These are phyloP conservation scores for Gossypium rotundifolium DNA, from an alignment of 345 rosid genomes.

Conservation along the genomic window DNA sequence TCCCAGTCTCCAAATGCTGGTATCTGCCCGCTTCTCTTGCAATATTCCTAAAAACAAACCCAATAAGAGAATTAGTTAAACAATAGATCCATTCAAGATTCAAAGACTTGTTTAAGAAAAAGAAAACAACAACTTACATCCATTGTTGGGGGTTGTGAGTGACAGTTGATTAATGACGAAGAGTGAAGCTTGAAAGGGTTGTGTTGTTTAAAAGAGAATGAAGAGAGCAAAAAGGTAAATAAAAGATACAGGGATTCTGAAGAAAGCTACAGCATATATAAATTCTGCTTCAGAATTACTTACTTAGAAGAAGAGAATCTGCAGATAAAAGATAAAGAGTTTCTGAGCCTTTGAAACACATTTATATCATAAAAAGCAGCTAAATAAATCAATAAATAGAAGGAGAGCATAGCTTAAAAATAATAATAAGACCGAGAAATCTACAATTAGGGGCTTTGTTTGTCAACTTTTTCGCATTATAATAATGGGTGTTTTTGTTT, in stretches of 20 bases:
- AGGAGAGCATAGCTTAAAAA: not conserved
- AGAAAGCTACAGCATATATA: conserved; percentile 11
- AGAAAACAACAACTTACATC: conserved; percentile 15
- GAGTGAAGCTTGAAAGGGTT: not conserved
- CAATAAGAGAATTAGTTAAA: not conserved
- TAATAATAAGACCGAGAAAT: not conserved
- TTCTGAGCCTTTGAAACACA: conserved; percentile 15
- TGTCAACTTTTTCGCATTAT: conserved; percentile 1
- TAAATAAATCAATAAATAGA: not conserved
- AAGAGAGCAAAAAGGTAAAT: not conserved
- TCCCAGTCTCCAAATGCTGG: conserved; percentile 96
- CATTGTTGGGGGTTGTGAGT: conserved; percentile 5
- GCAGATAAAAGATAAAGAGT: conserved; percentile 14
- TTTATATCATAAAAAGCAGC: not conserved
- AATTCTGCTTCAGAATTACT: conserved; percentile 19
- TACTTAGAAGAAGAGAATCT: conserved; percentile 20
- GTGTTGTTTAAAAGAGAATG: not conserved
- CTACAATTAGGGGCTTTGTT: not conserved
- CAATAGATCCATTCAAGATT: not conserved
- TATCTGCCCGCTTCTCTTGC: conserved; percentile 72
- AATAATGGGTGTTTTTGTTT: not conserved
- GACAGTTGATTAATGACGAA: not conserved
- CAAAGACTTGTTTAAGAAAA: not conserved
- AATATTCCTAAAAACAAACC: conserved; percentile 17
- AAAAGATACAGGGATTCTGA: conserved; percentile 15